A percentile compares a stretch with the other conserved stretches of the same genome.
These are phyloP conservation scores for Aureobasidium lini DNA, from an alignment of 2,329 filamentous ascomycete genomes.

Conservation along the genomic window DNA sequence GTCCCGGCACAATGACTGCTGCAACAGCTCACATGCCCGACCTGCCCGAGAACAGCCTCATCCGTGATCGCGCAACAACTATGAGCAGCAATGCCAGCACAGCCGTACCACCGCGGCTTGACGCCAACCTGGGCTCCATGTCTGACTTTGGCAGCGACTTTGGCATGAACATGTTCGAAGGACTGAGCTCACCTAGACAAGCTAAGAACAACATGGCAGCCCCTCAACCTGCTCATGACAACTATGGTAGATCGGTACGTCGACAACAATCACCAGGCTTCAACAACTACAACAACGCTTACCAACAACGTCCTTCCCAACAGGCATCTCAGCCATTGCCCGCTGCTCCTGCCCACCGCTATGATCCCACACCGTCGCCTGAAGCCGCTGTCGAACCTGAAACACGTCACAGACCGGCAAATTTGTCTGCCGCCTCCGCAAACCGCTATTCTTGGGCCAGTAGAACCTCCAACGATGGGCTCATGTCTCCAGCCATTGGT, in stretches of 20 bases:
- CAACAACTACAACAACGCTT: not conserved
- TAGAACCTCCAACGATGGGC: slow-evolving; percentile 25
- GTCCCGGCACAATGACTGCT: not conserved
- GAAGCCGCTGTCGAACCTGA: not conserved
- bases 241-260: slow-evolving; percentile 20
- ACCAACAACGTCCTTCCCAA: not conserved
- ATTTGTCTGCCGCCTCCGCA: slow-evolving; percentile 11
- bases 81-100: slow-evolving; percentile 34
- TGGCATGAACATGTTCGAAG: slow-evolving; percentile 29
- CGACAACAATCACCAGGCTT: slow-evolving; percentile 9
- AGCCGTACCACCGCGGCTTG: slow-evolving; percentile 27
- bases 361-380: not conserved
- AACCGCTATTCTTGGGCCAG: slow-evolving; percentile 28
- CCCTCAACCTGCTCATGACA: slow-evolving; percentile 16
- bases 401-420: not conserved
- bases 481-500: slow-evolving; percentile 18
- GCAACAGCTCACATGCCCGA: slow-evolving; percentile 8
- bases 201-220: slow-evolving; percentile 17
- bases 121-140: slow-evolving; percentile 21
- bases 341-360: not conserved
- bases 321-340: slow-evolving; percentile 23
- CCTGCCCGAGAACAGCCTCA: slow-evolving; percentile 15
- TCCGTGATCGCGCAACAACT: slow-evolving; percentile 36
- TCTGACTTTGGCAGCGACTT: slow-evolving; percentile 28
- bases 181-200: slow-evolving; percentile 19